phyloP scores from a whole-genome alignment of 805 yeast genomes.

The Zygoascus ofunaensis region DNA sequence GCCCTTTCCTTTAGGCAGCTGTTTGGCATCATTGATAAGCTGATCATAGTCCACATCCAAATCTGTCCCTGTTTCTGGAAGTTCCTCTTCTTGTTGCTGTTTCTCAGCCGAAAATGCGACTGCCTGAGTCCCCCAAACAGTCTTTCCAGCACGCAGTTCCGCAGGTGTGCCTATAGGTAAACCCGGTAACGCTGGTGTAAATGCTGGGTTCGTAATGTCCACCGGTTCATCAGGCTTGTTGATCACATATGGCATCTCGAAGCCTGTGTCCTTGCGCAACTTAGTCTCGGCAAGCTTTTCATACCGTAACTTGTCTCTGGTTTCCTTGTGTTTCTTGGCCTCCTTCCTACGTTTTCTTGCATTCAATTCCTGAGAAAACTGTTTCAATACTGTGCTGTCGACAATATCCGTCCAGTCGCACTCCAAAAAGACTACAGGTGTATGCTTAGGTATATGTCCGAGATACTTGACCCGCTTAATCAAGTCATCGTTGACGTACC shows the following conservation, averaged over 20 bases:
- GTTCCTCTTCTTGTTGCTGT: constrained; percentile 15
- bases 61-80: constrained; percentile 13
- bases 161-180: constrained; percentile 1
- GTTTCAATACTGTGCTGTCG: constrained; percentile 21
- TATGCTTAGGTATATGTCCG: constrained; percentile 75
- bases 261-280: constrained; percentile 13
- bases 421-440: constrained; percentile 75
- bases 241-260: not conserved
- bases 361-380: constrained; percentile 21
- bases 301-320: constrained; percentile 20
- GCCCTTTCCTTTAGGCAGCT: constrained; percentile 15
- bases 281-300: constrained; percentile 30
- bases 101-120: constrained; percentile 11
- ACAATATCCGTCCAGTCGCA: constrained; percentile 60
- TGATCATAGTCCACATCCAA: constrained; percentile 10
- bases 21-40: constrained; percentile 11
- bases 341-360: constrained; percentile 18
- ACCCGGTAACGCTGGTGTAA: not conserved
- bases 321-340: constrained; percentile 19
- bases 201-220: not conserved
- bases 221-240: not conserved
- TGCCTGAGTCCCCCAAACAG: constrained; percentile 17
- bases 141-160: not conserved
- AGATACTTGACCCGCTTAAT: constrained; percentile 60
- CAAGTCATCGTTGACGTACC: constrained; percentile 52